Evolutionary conservation across 352 stramenopile species (phyloP), one percentile per base, ranked within the genome.

Genomic region (Nothophytophthora sp.): DNA sequence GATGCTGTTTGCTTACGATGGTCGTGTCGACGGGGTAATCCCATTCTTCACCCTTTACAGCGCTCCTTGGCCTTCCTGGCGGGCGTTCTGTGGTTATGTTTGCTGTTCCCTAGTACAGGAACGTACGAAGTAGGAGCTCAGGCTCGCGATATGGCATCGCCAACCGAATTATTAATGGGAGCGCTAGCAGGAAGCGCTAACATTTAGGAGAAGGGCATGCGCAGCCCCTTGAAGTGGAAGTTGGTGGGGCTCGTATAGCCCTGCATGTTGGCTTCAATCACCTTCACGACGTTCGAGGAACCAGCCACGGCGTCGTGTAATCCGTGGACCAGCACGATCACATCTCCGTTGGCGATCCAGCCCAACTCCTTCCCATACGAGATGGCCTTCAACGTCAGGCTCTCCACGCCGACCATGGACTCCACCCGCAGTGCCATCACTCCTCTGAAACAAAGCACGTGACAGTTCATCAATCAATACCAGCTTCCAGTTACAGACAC

Each of bases 251-350:
- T 90, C 43, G 70, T 70, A 46, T 86, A 93, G 12, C 73, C 78
- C 25, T 77, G 50, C 20, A 79, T 72, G 51, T 83, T 76, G 4
- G 81, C 81, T 55, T 94, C 70, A 37, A 95, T 90, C 24, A 98
- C 90, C 36, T 95, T 95, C 24, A 98, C 76, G 37, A 96, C 88
- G 51, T 96, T 97, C 22, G 86, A 94, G 19, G 82, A 70, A 10
- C 81, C 85, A 7, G 88, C 73, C 33, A 90, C 74, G 19, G 72
- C 76, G 55, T 97, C 91, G 40, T 87, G 85, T 18, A 94, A 71
- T 9, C 91, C 91, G 54, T 98, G 88, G 52, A 97, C 82, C 50
- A 92, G 76, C 39, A 98, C 90, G 30, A 96, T 72, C n/a, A 82
- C 81, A 72, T 97, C 91, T 6, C 85, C 86, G 18, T 81, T 80